Evolutionary conservation across 805 yeast species (phyloP), one percentile per base, ranked within the genome.

Genomic region (Nakazawaea populi): DNA sequence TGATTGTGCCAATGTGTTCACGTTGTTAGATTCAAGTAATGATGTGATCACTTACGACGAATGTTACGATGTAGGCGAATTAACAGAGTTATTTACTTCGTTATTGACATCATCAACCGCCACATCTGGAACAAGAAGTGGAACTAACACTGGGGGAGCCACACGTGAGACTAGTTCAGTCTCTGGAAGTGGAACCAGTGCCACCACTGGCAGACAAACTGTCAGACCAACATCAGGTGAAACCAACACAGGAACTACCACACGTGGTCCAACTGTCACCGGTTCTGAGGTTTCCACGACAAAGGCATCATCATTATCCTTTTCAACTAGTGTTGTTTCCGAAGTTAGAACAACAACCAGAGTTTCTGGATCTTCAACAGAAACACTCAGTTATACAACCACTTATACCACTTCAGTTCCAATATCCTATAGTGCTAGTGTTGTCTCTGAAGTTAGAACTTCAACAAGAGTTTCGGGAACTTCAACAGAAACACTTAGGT

Each of bases 1-100:
- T 18, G 52, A 49, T 36, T 49, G 52, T 41, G n/a, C 43, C 4
- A 49, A 49, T 28, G 46, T 49, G 5, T 49, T 49, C 45, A 49
- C 52, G 10, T 41, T 49, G 18, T 34, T 49, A 30, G 48, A 49
- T 14, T 18, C 45, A 6, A 42, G 31, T 31, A 47, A 42, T 10
- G 46, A 49, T 8, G 27, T 44, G n/a, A 34, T 49, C 38, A 41
- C 48, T 27, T 49, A 45, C 27, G 52, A 49, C 39, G 48, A 44
- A 29, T 49, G 52, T 49, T 44, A 27, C 37, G 48, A 49, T 18
- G 34, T 44, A 5, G 52, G 52, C n/a, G 31, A 47, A 10, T 6
- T 49, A 29, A 39, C 32, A 11, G 37, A 30, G 6, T 48, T 32
- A 11, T 44, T 49, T 24, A 30, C 46, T 9, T 42, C 36, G 8